Base-by-base conservation (phyloP, 768 basidiomycete species). In the Trametes maxima region DNA sequence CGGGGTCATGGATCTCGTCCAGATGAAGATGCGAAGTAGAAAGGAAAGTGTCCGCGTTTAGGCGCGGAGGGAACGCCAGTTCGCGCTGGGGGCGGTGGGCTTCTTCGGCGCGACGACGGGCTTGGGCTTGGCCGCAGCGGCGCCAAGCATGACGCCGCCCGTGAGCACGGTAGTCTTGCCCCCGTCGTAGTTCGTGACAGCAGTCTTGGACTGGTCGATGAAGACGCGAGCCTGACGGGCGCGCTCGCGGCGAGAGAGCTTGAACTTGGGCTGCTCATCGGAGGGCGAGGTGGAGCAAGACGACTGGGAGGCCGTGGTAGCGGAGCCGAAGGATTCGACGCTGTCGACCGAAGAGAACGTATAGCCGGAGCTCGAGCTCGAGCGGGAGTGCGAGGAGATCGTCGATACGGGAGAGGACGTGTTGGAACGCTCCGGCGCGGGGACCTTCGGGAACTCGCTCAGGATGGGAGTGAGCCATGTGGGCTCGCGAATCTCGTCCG, bases 161-260 rank as follows among this genome's bases (percentile, higher is more conserved):
- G 90, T 92, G 67, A 93, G 84, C 51, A 92, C 90, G 28, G 90
- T 92, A 54, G 91, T 93, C 82, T 91, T 92, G 65, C 91, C 91
- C 57, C 90, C 90, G 66, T 93, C 90, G 68, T 93, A 93, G 68
- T 89, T 88, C 48, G 90, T 92, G 64, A 92, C 88, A 46, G 89
- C 88, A 55, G 75, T 91, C 79, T 87, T 92, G 69, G 86, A 75
- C 21, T 79, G 83, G 73, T 93, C 91, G 56, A 93, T 74, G 70
- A 82, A 91, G 66, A 92, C 88, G 64, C 84, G 85, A 22, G 82
- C 82, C 71, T 87, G 86, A 64, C 86, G 81, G 10, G 84, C 83
- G 51, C 81, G 82, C 73, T 91, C 89, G 61, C 89, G 83, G 56
- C 88, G 86, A 22, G 87, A 88, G 57, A 82, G 79, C 70, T 82